Evolutionary conservation across 1,284 basidiomycete species (phyloP).

Genomic region (Apiotrichum gracile): DNA sequence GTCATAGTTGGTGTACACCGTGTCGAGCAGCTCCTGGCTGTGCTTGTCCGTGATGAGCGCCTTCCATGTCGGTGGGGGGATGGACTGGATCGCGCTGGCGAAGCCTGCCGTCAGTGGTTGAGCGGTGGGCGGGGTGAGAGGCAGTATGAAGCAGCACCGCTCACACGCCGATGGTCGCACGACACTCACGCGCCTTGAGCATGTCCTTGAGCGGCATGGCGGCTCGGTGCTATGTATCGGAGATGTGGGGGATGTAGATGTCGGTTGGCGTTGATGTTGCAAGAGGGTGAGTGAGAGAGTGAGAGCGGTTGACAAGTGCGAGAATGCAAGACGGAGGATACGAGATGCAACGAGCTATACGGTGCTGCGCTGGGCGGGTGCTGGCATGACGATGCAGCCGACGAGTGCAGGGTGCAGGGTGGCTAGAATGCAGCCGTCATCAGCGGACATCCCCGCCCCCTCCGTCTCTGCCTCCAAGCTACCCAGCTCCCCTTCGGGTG

Average conservation of each 20-base stretch:
- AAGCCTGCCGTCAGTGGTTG: constrained; percentile 33
- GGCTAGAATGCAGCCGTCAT: too few species aligned
- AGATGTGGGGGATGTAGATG: background rate
- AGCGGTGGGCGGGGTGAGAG: background rate
- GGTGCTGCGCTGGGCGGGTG: too few species aligned
- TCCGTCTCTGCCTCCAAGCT: too few species aligned
- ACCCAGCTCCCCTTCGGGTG: too few species aligned
- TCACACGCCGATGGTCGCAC: background rate
- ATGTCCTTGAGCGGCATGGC: constrained; percentile 42
- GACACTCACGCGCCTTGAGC: constrained; percentile 41
- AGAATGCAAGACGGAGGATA: too few species aligned
- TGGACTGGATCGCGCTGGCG: constrained; percentile 51
- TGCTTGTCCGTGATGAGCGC: constrained; percentile 92
- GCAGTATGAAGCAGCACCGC: background rate
- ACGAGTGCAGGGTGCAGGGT: too few species aligned
- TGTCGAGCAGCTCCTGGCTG: constrained; percentile 74
- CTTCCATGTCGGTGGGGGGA: constrained; percentile 85
- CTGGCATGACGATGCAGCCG: too few species aligned
- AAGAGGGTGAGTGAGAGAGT: background rate
- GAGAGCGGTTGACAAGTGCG: too few species aligned
- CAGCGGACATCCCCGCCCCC: too few species aligned
- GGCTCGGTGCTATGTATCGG: background rate
- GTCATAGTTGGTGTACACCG: constrained; percentile 87
- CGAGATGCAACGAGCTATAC: too few species aligned
- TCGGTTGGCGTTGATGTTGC: background rate